Conservation (phyloP, 2,329 filamentous ascomycete genomes). For the Lanzia echinophila region DNA sequence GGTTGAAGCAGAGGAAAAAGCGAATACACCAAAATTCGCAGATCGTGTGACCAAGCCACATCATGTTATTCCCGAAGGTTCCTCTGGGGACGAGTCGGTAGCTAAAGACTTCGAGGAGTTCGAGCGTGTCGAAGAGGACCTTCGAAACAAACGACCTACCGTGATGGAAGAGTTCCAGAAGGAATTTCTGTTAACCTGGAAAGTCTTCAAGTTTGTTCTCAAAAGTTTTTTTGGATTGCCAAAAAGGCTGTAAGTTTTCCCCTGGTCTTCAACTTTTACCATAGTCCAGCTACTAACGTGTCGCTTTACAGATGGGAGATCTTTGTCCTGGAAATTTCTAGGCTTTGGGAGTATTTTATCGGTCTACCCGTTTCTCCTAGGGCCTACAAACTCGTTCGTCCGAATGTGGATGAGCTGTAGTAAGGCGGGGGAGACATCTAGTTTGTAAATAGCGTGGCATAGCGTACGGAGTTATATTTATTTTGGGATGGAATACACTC, state of each 20-base stretch:
- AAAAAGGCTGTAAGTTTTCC: constrained; percentile 53
- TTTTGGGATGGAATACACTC: background rate
- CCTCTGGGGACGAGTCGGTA: constrained; percentile 30
- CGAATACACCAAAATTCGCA: constrained; percentile 18
- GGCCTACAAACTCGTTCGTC: constrained; percentile 39
- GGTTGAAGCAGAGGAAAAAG: constrained; percentile 36
- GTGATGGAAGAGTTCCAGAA: constrained; percentile 51
- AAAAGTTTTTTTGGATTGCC: constrained; percentile 66
- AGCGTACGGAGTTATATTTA: constrained; percentile 7
- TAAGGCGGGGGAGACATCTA: background rate
- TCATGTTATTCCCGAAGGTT: constrained; percentile 30
- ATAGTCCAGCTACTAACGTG: constrained; percentile 12
- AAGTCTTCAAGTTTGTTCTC: constrained; percentile 59
- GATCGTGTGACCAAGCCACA: constrained; percentile 36
- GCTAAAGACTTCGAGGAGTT: constrained; percentile 38
- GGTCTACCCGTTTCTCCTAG: constrained; percentile 52
- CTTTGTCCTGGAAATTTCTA: constrained; percentile 43
- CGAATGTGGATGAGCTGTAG: constrained; percentile 36
- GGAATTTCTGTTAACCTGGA: constrained; percentile 59
- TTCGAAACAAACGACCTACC: constrained; percentile 31
- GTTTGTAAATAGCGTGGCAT: constrained; percentile 1
- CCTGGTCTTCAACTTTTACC: background rate
- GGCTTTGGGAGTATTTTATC: constrained; percentile 56
- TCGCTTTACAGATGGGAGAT: constrained; percentile 41
- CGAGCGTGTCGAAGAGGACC: constrained; percentile 22